A percentile compares a stretch with the other conserved stretches of the same genome.
phyloP scores from a whole-genome alignment of 1,284 basidiomycete genomes.

The Sphaerobolus stellatus region DNA sequence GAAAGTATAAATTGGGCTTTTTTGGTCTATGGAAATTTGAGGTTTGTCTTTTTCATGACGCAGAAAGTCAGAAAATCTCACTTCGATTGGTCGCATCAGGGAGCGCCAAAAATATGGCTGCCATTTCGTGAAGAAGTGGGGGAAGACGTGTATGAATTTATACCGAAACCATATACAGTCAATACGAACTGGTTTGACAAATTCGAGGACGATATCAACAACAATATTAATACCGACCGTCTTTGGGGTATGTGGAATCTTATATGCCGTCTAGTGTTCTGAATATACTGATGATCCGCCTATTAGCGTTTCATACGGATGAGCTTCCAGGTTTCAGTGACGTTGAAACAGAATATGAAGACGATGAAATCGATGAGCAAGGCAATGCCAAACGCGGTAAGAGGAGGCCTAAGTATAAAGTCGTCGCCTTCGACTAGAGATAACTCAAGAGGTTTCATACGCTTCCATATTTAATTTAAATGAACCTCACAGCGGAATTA shows the following conservation, averaged over 20 bases:
- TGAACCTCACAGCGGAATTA: too few relatives aligned
- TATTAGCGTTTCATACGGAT: too few relatives aligned
- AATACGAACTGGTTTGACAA: conserved; percentile 8
- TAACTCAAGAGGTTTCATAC: too few relatives aligned
- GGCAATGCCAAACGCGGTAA: too few relatives aligned
- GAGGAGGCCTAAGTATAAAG: too few relatives aligned
- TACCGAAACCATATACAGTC: neutral
- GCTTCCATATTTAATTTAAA: too few relatives aligned
- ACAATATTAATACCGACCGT: neutral
- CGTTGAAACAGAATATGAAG: too few relatives aligned
- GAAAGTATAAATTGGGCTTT: conserved; percentile 2
- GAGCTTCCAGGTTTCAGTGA: too few relatives aligned
- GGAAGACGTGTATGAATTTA: neutral
- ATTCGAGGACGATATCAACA: neutral
- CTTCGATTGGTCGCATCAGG: neutral
- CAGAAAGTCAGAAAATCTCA: neutral
- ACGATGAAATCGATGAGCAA: too few relatives aligned
- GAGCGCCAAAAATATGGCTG: neutral
- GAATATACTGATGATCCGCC: too few relatives aligned
- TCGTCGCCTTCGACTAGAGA: too few relatives aligned
- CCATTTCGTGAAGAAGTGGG: neutral
- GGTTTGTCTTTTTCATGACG: neutral
- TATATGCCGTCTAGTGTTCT: too few relatives aligned
- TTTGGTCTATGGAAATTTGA: conserved; percentile 2
- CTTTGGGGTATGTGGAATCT: conserved; percentile 5